phyloP scores from a whole-genome alignment of 768 basidiomycete species.

The Goffeauzyma gilvescens region DNA sequence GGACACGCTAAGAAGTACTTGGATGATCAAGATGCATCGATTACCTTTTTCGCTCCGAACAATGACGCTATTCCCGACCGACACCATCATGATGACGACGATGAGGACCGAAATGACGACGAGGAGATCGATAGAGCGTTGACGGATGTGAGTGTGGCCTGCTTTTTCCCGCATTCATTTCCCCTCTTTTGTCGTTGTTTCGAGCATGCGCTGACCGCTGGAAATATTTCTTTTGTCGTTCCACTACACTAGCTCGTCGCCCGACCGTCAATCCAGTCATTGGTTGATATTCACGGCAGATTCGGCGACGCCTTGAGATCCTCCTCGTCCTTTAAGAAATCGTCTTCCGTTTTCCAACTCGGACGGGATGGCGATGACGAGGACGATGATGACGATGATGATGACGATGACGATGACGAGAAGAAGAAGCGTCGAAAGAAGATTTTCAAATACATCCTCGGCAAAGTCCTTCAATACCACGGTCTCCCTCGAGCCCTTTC shows the following conservation, averaged over 20 bases:
- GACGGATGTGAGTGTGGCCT: constrained; percentile 5
- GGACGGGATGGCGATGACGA: constrained; percentile 11
- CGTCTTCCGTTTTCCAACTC: constrained; percentile 9
- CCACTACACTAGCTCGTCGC: constrained; percentile 10
- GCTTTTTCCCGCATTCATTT: not conserved
- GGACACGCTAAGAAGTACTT: constrained; percentile 20
- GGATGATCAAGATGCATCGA: constrained; percentile 22
- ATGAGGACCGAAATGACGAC: constrained; percentile 4
- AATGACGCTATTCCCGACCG: constrained; percentile 28
- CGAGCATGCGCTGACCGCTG: not conserved
- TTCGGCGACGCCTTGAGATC: constrained; percentile 11
- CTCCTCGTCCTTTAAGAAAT: constrained; percentile 15
- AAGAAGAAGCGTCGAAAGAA: constrained; percentile 37
- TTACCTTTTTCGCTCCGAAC: constrained; percentile 30
- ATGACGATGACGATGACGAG: constrained; percentile 24
- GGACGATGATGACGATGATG: constrained; percentile 15
- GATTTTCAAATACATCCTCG: constrained; percentile 41
- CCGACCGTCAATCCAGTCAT: too few species aligned
- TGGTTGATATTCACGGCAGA: too few species aligned
- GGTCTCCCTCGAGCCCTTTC: constrained; percentile 37
- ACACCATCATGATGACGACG: constrained; percentile 18
- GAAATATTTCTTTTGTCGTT: not conserved
- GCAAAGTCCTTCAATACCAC: constrained; percentile 43
- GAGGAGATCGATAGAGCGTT: not conserved
- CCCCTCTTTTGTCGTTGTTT: not conserved